Base-by-base conservation (phyloP, 2,329 filamentous ascomycete species). In the Berkeleyomyces rouxiae region DNA sequence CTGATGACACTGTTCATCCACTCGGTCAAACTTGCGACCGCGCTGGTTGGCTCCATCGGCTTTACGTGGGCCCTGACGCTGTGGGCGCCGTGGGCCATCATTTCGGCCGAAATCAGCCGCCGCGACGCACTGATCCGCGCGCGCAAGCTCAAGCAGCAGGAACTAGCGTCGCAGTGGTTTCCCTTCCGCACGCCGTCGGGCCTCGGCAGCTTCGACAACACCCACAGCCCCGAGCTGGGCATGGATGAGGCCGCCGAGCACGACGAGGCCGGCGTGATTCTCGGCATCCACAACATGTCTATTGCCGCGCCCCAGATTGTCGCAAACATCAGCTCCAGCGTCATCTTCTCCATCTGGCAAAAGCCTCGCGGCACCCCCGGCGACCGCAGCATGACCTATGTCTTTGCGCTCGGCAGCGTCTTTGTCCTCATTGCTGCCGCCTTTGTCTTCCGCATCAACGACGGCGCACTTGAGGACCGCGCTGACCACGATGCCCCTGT, bases 81-180 rank as follows among this genome's bases (percentile, higher is more conserved):
- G 36, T 97, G 92, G 92, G 92, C 91, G 0, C 92, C 92, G 0
- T 97, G 92, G 76, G 91, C 92, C 46, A 87, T 97, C 68, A 96
- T 97, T 71, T 90, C 89, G 55, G 89, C 89, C 4, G 92, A 97
- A 72, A 91, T 97, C 66, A 88, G 87, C 65, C 87, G 85, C 65
- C 85, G 90, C 4, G 88, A 96, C 70, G 83, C 86, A 47, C 66
- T 74, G 16, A 71, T 77, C 33, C 78, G 79, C 31, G 72, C 75
- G 2, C 69, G 68, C 60, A 72, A 70, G 66, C 67, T 70, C 7
- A 69, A 69, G 47, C 58, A 67, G 58, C 65, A 67, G 64, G 66
- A 58, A 39, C 23, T 64, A 23, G 63, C 60, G 7, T 59, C 40
- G 40, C 63, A 60, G 31, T 64, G 63, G 63, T 64, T 64, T 47